Evolutionary conservation across 2,329 filamentous ascomycete genomes (phyloP).

Genomic region (Knoxdaviesia proteae): DNA sequence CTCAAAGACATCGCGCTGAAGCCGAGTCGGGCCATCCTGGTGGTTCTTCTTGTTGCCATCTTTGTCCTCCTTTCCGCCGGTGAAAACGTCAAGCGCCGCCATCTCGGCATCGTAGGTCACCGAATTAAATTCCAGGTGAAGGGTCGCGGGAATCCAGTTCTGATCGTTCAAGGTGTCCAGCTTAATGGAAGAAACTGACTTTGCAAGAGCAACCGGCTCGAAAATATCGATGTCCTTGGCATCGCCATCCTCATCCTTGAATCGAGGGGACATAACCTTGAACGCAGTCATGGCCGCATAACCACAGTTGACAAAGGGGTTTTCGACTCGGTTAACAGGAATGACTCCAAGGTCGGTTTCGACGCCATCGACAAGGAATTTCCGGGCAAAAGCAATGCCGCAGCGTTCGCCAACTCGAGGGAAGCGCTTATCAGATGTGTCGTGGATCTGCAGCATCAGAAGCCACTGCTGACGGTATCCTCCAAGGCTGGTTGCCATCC

Average conservation of each 20-base stretch:
- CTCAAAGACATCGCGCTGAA: conserved; percentile 9
- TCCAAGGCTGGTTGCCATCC: neutral
- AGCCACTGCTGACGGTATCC: conserved; percentile 3
- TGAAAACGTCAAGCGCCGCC: conserved; percentile 1
- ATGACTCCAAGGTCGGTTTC: neutral
- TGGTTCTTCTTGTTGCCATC: neutral
- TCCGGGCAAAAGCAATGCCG: neutral
- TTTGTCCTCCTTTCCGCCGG: neutral
- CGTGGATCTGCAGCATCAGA: conserved; percentile 2
- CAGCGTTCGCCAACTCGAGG: conserved; percentile 2
- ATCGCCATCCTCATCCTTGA: too few species aligned
- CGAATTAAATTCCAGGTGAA: conserved; percentile 1
- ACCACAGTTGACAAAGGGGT: neutral
- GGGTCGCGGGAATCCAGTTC: neutral
- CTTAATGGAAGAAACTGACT: neutral
- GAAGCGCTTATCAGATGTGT: neutral
- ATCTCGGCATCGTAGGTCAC: conserved; percentile 4
- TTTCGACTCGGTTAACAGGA: conserved; percentile 2
- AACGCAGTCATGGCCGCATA: too few species aligned
- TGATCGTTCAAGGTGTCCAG: neutral
- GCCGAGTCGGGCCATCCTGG: too few species aligned
- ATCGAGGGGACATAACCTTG: too few species aligned
- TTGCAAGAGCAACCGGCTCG: neutral
- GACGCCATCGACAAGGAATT: neutral
- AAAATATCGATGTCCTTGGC: neutral